A percentile compares a stretch with the other conserved stretches of the same genome.
These are phyloP conservation scores for Coemansia sp. DNA, from an alignment of 192 early-diverging fungal genomes.

Conservation along the genomic window DNA sequence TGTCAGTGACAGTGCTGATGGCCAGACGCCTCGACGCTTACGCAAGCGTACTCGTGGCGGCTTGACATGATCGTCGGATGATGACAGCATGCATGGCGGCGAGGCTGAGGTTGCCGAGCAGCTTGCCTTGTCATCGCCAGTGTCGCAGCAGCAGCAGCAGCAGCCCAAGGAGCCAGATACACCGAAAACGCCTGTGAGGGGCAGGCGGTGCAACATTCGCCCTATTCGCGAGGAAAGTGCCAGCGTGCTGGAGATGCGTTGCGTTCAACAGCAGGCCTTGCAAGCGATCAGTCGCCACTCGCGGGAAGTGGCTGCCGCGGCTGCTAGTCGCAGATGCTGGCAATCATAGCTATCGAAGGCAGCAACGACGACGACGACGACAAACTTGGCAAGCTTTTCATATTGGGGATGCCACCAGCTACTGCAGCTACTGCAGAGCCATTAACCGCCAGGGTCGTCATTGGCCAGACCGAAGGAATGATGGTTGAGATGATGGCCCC, in stretches of 20 bases:
- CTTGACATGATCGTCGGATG: not conserved
- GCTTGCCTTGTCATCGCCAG: not conserved
- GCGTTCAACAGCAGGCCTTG: slow-evolving; percentile 9
- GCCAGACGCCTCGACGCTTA: not conserved
- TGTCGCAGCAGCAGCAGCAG: too few species aligned
- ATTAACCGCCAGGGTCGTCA: too few species aligned
- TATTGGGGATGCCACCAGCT: too few species aligned
- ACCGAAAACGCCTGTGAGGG: not conserved
- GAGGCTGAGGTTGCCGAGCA: not conserved
- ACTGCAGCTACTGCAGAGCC: too few species aligned
- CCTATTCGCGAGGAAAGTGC: slow-evolving; percentile 30
- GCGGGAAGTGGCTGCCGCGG: not conserved
- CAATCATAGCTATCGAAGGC: too few species aligned
- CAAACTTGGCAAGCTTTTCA: too few species aligned
- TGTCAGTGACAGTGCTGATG: not conserved
- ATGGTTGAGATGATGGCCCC: too few species aligned
- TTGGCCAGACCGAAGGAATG: too few species aligned
- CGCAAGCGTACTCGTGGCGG: not conserved
- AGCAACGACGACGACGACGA: too few species aligned
- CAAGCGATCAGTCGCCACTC: slow-evolving; percentile 15
- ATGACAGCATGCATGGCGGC: not conserved
- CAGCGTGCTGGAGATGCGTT: slow-evolving; percentile 20
- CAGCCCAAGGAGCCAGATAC: not conserved
- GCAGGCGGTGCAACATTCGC: slow-evolving; percentile 38
- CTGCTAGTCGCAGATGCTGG: too few species aligned